phyloP scores from a whole-genome alignment of 2,329 filamentous ascomycete species.

The Clonostachys sp. region DNA sequence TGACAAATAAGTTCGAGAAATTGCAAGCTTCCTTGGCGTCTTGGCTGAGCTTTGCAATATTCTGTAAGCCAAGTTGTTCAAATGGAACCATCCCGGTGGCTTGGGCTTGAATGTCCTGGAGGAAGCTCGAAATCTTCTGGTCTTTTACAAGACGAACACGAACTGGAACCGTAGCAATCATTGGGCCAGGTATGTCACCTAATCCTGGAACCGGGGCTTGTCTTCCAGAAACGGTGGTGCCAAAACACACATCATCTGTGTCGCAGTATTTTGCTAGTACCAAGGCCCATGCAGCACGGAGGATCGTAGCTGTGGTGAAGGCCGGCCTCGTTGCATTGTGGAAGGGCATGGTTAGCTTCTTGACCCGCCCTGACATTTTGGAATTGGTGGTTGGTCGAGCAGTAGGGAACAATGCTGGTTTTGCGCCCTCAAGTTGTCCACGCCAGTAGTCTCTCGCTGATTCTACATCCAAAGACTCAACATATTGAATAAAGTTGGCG shows the following conservation, averaged over 20 bases:
- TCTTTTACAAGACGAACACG: not conserved
- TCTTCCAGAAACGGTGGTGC: slow-evolving; percentile 6
- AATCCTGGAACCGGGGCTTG: slow-evolving; percentile 6
- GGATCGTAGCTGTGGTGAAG: slow-evolving; percentile 8
- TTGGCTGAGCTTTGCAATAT: slow-evolving; percentile 6
- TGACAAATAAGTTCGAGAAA: slow-evolving; percentile 8
- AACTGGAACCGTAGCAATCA: not conserved
- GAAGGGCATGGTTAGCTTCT: not conserved
- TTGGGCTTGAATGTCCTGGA: slow-evolving; percentile 3
- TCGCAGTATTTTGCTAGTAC: slow-evolving; percentile 20
- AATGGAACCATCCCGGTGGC: slow-evolving; percentile 4
- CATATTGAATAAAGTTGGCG: not conserved
- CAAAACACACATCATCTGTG: slow-evolving; percentile 29
- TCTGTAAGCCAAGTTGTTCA: slow-evolving; percentile 10
- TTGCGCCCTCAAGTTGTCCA: not conserved
- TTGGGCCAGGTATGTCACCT: slow-evolving; percentile 5
- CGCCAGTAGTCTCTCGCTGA: not conserved
- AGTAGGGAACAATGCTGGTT: not conserved
- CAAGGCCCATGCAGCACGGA: slow-evolving; percentile 20
- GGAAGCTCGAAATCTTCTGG: not conserved
- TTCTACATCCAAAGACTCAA: not conserved
- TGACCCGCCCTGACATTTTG: not conserved
- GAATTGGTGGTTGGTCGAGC: not conserved
- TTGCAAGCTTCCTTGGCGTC: slow-evolving; percentile 5
- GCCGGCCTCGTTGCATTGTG: not conserved